A percentile compares a stretch with the other conserved stretches of the same genome.
phyloP scores from a whole-genome alignment of 768 basidiomycete genomes.

The Sutorius australiensis region DNA sequence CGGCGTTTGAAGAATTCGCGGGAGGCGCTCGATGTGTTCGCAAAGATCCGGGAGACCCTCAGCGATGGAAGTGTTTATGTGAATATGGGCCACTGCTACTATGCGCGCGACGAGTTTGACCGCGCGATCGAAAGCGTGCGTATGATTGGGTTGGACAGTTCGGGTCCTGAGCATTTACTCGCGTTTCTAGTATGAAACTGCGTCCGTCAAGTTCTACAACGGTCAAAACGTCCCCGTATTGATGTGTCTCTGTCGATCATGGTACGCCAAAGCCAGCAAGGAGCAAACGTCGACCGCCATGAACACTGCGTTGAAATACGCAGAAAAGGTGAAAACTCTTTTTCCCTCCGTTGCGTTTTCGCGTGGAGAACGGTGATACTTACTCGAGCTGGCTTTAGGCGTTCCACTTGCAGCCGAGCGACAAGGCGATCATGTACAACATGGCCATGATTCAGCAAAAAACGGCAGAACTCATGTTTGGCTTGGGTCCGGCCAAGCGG shows the following conservation, averaged over 20 bases:
- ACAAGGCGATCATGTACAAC: slow-evolving; percentile 91
- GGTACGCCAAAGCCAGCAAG: slow-evolving; percentile 91
- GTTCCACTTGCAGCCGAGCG: slow-evolving; percentile 74
- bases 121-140: slow-evolving; percentile 92
- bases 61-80: slow-evolving; percentile 83
- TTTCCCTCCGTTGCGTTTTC: background rate
- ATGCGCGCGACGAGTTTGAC: slow-evolving; percentile 89
- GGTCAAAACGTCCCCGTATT: slow-evolving; percentile 73
- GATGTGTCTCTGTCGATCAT: slow-evolving; percentile 84
- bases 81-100: slow-evolving; percentile 97
- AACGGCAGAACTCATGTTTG: slow-evolving; percentile 84
- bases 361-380: background rate
- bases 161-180: background rate
- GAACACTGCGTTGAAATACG: slow-evolving; percentile 79
- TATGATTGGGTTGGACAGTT: slow-evolving; percentile 2
- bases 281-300: slow-evolving; percentile 82
- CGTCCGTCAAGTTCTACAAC: slow-evolving; percentile 71
- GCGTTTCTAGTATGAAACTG: slow-evolving; percentile 78
- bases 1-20: slow-evolving; percentile 69
- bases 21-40: slow-evolving; percentile 86
- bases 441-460: slow-evolving; percentile 99
- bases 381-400: slow-evolving; percentile 49
- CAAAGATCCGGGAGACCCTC: slow-evolving; percentile 84
- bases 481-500: slow-evolving; percentile 69
- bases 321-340: slow-evolving; percentile 56